Evolutionary conservation across 768 basidiomycete species (phyloP).

Genomic region (Heimioporus sp.): DNA sequence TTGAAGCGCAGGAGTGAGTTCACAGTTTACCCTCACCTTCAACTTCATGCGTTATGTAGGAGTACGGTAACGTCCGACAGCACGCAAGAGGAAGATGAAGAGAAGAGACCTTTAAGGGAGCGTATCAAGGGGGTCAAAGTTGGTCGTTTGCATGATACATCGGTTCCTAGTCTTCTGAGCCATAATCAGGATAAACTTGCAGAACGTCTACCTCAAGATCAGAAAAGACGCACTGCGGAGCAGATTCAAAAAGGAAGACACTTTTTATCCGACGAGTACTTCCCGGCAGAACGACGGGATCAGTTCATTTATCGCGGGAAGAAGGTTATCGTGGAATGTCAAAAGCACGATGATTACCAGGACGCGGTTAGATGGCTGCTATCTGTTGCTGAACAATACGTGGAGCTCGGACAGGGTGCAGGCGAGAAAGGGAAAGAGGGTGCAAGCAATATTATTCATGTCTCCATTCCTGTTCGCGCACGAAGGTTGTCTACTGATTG

Average conservation of each 20-base stretch:
- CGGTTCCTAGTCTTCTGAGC: neutral
- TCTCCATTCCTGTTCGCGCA: neutral
- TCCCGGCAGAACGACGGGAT: conserved; percentile 87
- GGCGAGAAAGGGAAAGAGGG: conserved; percentile 33
- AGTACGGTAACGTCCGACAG: conserved; percentile 6
- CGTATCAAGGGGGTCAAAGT: conserved; percentile 31
- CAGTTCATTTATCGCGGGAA: conserved; percentile 93
- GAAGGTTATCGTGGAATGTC: conserved; percentile 92
- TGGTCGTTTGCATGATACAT: conserved; percentile 1
- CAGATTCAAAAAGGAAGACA: conserved; percentile 58
- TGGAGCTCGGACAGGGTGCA: conserved; percentile 45
- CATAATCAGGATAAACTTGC: conserved; percentile 37
- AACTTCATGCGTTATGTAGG: conserved; percentile 5
- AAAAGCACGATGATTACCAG: conserved; percentile 90
- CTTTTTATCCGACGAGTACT: conserved; percentile 78
- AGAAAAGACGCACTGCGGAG: conserved; percentile 55
- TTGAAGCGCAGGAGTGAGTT: conserved; percentile 16
- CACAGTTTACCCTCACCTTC: too few species aligned
- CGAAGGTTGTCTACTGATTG: conserved; percentile 12
- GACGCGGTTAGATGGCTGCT: conserved; percentile 76
- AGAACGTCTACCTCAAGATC: conserved; percentile 66
- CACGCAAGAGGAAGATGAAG: conserved; percentile 30
- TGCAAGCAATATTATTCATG: conserved; percentile 11
- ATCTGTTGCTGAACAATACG: conserved; percentile 60
- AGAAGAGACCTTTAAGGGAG: conserved; percentile 35